These are phyloP conservation scores for Ceratopteris richardii DNA, from an alignment of 75 land plant species.

Conservation along the genomic window DNA sequence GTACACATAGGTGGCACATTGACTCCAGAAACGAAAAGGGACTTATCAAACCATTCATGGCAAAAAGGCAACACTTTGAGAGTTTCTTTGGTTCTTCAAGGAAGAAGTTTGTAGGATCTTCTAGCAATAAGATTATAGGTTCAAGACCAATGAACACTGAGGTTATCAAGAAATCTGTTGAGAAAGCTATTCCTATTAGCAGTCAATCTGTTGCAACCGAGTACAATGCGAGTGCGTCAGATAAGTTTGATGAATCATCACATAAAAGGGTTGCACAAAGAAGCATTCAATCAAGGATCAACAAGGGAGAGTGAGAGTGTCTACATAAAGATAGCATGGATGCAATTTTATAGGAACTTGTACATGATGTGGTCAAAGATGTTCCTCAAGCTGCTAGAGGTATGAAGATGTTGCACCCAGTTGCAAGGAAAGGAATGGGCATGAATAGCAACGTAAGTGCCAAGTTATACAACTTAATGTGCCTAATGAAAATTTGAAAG, in stretches of 20 bases:
- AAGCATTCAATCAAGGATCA: too few relatives aligned
- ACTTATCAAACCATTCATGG: not conserved
- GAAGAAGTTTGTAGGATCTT: too few relatives aligned
- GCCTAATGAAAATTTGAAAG: constrained; percentile 32
- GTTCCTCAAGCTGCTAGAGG: constrained; percentile 33
- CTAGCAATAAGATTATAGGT: too few relatives aligned
- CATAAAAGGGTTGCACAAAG: not conserved
- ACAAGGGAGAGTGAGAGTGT: too few relatives aligned
- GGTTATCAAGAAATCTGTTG: not conserved
- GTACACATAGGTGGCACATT: not conserved
- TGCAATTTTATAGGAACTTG: constrained; percentile 31
- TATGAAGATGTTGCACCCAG: constrained; percentile 9
- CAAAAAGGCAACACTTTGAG: not conserved
- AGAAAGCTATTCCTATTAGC: not conserved
- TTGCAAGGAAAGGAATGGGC: not conserved
- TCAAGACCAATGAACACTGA: too few relatives aligned
- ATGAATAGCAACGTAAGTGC: constrained; percentile 22
- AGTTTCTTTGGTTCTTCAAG: not conserved
- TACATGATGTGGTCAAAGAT: constrained; percentile 31
- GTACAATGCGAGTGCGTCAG: not conserved
- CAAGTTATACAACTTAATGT: constrained; percentile 55
- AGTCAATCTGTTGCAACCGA: not conserved
- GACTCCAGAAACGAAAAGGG: not conserved
- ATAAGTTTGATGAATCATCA: not conserved
- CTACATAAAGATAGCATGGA: not conserved